These are phyloP conservation scores for Phellinidium pouzarii DNA, from an alignment of 1,284 basidiomycete genomes.

Conservation along the genomic window DNA sequence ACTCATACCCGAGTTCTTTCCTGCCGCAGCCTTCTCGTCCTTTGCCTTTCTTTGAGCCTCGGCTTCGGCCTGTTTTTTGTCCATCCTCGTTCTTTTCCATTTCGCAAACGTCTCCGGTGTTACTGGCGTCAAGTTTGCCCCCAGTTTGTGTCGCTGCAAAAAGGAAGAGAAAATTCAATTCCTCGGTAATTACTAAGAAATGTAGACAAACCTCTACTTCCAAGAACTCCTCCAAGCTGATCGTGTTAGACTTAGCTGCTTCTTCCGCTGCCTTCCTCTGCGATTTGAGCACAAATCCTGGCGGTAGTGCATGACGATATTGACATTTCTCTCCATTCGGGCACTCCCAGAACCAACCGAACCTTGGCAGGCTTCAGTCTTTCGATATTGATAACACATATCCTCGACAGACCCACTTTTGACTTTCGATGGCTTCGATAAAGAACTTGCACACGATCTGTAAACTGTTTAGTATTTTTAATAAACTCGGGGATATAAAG, in stretches of 20 bases:
- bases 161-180: neutral
- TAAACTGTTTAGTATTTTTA: slow-evolving; percentile 3
- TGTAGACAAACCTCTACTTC: slow-evolving; percentile 77
- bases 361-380: slow-evolving; percentile 35
- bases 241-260: slow-evolving; percentile 82
- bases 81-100: slow-evolving; percentile 92
- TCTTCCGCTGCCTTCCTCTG: slow-evolving; percentile 83
- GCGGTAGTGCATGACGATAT: slow-evolving; percentile 93
- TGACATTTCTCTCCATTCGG: slow-evolving; percentile 85
- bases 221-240: slow-evolving; percentile 94
- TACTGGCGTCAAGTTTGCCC: slow-evolving; percentile 90
- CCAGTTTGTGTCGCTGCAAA: slow-evolving; percentile 85
- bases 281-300: slow-evolving; percentile 91
- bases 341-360: slow-evolving; percentile 93
- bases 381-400: neutral
- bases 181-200: slow-evolving; percentile 1
- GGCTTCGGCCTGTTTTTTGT: slow-evolving; percentile 86
- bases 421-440: slow-evolving; percentile 91
- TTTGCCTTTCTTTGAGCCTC: slow-evolving; percentile 84
- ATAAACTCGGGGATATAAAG: slow-evolving; percentile 3
- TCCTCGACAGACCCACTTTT: slow-evolving; percentile 65
- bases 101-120: slow-evolving; percentile 87
- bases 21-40: slow-evolving; percentile 76
- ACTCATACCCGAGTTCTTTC: slow-evolving; percentile 91
- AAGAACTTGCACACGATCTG: slow-evolving; percentile 98